Percentiles rank a stretch among this genome's conserved stretches.
Conservation (phyloP, 345 rosid genomes). For the Litchi chinensis region DNA sequence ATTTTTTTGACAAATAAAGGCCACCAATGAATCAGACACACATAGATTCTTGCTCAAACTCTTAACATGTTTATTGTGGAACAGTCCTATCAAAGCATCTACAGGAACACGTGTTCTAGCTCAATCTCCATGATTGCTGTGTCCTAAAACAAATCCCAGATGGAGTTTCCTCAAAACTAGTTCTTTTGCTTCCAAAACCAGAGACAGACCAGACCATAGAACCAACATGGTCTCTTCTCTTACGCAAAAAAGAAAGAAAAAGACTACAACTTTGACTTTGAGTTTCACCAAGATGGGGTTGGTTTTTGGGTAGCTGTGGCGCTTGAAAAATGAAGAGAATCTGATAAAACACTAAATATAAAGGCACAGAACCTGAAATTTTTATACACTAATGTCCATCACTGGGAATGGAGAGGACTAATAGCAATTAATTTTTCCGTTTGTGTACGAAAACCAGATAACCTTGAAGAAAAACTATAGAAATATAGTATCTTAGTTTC, state of each 20-base stretch:
- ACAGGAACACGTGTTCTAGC: constrained; percentile 12
- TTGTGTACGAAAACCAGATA: constrained; percentile 13
- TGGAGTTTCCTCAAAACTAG: neutral
- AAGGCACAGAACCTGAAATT: neutral
- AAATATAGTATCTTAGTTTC: constrained; percentile 1
- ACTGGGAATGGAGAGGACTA: neutral
- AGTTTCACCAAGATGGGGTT: neutral
- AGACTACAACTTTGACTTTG: neutral
- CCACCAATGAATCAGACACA: constrained; percentile 19
- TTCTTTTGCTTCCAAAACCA: constrained; percentile 11
- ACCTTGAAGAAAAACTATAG: too few species aligned
- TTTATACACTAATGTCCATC: neutral
- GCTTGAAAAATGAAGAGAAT: constrained; percentile 10
- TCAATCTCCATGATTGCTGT: constrained; percentile 4
- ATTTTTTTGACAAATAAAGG: neutral
- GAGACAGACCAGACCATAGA: constrained; percentile 19
- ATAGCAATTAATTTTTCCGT: constrained; percentile 4
- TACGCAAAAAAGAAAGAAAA: neutral
- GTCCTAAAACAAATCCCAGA: constrained; percentile 13
- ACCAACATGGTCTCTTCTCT: neutral
- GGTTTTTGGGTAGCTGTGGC: neutral
- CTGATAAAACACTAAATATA: neutral
- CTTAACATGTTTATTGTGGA: constrained; percentile 7
- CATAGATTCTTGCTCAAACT: constrained; percentile 6
- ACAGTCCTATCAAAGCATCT: constrained; percentile 10